Evolutionary conservation across 2,329 filamentous ascomycete species (phyloP).

Genomic region (Ophiostoma montium): DNA sequence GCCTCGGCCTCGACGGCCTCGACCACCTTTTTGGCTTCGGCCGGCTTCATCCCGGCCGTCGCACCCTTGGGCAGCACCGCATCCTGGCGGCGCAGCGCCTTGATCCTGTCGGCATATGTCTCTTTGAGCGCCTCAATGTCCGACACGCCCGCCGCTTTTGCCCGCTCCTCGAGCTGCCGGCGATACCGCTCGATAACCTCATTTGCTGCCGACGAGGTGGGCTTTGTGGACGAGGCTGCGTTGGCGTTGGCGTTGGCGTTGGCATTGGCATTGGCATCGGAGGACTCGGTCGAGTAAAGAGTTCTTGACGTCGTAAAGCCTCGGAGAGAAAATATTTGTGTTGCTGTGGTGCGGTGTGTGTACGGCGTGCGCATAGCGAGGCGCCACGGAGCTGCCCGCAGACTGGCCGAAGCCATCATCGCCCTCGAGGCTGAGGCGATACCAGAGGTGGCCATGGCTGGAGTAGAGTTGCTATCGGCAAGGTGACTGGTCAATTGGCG

Average conservation of each 20-base stretch:
- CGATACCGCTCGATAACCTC: slow-evolving; percentile 73
- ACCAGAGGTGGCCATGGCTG: background rate
- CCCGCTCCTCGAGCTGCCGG: slow-evolving; percentile 72
- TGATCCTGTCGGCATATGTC: slow-evolving; percentile 75
- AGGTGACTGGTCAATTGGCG: background rate
- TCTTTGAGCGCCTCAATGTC: slow-evolving; percentile 65
- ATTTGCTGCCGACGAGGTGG: slow-evolving; percentile 18
- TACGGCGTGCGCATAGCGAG: background rate
- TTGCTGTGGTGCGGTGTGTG: background rate
- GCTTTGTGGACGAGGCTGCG: background rate
- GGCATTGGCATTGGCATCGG: no score
- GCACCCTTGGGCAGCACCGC: slow-evolving; percentile 29
- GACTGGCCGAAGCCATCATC: background rate
- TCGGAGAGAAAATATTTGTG: background rate
- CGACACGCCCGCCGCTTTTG: slow-evolving; percentile 53
- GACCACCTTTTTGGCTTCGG: background rate
- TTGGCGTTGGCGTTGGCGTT: background rate
- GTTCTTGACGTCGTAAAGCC: background rate
- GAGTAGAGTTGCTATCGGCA: background rate
- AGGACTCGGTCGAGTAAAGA: background rate
- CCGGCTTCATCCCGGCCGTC: background rate
- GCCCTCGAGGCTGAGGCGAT: background rate
- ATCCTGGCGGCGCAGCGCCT: slow-evolving; percentile 53
- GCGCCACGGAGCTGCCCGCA: background rate
- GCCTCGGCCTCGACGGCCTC: background rate